Conservation (phyloP, 352 stramenopile genomes). For the Pythium monospermum region DNA sequence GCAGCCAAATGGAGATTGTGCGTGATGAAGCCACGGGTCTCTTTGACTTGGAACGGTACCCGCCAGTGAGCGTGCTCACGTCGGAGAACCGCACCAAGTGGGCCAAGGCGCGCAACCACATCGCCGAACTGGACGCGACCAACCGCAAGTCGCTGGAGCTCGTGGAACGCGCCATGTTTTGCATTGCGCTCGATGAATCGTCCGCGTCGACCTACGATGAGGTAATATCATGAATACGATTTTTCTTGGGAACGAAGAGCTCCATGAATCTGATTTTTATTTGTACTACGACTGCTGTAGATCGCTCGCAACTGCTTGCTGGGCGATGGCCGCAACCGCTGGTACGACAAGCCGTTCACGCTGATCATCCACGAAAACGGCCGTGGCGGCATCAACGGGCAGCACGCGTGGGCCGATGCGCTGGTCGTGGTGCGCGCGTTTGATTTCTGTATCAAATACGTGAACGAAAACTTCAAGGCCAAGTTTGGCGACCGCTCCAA, state of each 20-base stretch:
- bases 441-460: conserved; percentile 92
- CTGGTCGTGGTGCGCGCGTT: conserved; percentile 93
- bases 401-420: conserved; percentile 97
- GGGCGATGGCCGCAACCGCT: conserved; percentile 92
- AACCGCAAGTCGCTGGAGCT: conserved; percentile 90
- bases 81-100: conserved; percentile 94
- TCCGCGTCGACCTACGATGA: conserved; percentile 78
- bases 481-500: conserved; percentile 74
- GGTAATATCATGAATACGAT: too few relatives aligned
- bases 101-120: conserved; percentile 86
- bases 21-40: conserved; percentile 79
- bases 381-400: conserved; percentile 92
- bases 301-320: conserved; percentile 82
- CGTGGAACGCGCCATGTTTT: conserved; percentile 91
- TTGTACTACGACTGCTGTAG: too few relatives aligned
- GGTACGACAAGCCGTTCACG: conserved; percentile 98
- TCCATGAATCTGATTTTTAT: too few relatives aligned
- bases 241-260: too few relatives aligned
- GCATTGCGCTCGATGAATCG: conserved; percentile 91
- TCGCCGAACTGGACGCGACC: conserved; percentile 75
- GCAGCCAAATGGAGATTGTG: conserved; percentile 75
- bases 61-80: conserved; percentile 91
- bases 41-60: conserved; percentile 83
- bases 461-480: conserved; percentile 88
- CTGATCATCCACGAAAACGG: conserved; percentile 96